phyloP scores from a whole-genome alignment of 1,139 yeast species.

The Geotrichum cucujoidarum region DNA sequence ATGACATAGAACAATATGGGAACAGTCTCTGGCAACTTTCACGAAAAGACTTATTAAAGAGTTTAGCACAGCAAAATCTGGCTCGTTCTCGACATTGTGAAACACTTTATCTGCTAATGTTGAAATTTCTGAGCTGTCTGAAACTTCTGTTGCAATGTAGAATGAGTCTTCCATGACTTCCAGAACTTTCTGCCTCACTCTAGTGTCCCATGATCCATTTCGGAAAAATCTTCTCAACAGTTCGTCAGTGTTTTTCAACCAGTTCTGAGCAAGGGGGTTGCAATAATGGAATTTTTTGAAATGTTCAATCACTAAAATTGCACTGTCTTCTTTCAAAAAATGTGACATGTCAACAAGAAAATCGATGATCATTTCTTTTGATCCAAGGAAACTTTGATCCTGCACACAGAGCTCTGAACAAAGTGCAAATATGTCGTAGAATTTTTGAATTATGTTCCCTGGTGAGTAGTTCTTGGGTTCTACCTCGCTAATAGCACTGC shows the following conservation, averaged over 20 bases:
- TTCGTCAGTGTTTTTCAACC: constrained; percentile 49
- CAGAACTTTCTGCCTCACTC: constrained; percentile 43
- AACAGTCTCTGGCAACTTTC: constrained; percentile 17
- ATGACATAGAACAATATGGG: neutral
- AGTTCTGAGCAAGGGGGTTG: constrained; percentile 48
- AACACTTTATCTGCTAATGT: constrained; percentile 24
- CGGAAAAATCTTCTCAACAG: constrained; percentile 47
- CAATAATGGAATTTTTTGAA: constrained; percentile 52
- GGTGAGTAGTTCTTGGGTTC: no score
- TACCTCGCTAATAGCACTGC: no score
- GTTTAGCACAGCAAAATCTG: constrained; percentile 39
- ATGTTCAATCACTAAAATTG: constrained; percentile 43
- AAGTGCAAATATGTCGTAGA: constrained; percentile 23
- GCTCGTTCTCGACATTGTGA: constrained; percentile 22
- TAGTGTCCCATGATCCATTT: constrained; percentile 32
- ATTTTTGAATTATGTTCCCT: constrained; percentile 20
- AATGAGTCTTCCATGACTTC: constrained; percentile 44
- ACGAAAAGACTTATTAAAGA: constrained; percentile 34
- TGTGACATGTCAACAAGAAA: constrained; percentile 43
- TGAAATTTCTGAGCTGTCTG: constrained; percentile 23
- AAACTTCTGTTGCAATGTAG: constrained; percentile 26
- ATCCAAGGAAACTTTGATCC: constrained; percentile 38
- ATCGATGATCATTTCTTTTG: constrained; percentile 44
- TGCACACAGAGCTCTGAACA: constrained; percentile 20
- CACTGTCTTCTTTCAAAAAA: constrained; percentile 39